A percentile compares a stretch with the other conserved stretches of the same genome.
Evolutionary conservation across 164 flowering plant species (phyloP).

Genomic region (grape (Vitis vinifera)): ASM3070453v1 NC_081823.1:6558001-6558500

Average conservation of each 20-base stretch:
- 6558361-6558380: conserved; percentile 43
- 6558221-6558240: conserved; percentile 28
- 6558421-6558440: conserved; percentile 4
- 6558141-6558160: too few relatives aligned
- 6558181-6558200: background rate
- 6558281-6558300: conserved; percentile 36
- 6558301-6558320: conserved; percentile 48
- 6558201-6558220: background rate
- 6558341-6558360: conserved; percentile 38
- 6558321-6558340: conserved; percentile 49
- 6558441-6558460: conserved; percentile 5
- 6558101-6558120: too few relatives aligned
- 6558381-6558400: conserved; percentile 39
- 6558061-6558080: too few relatives aligned
- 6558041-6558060: too few relatives aligned
- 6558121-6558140: too few relatives aligned
- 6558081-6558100: too few relatives aligned
- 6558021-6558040: too few relatives aligned
- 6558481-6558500: too few relatives aligned
- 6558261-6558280: conserved; percentile 12
- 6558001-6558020: too few relatives aligned
- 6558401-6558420: conserved; percentile 47
- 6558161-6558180: too few relatives aligned
- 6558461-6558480: too few relatives aligned
- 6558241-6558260: conserved; percentile 49